phyloP scores from a whole-genome alignment of 257 asterid species.

The Knoxia roxburghii region DNA sequence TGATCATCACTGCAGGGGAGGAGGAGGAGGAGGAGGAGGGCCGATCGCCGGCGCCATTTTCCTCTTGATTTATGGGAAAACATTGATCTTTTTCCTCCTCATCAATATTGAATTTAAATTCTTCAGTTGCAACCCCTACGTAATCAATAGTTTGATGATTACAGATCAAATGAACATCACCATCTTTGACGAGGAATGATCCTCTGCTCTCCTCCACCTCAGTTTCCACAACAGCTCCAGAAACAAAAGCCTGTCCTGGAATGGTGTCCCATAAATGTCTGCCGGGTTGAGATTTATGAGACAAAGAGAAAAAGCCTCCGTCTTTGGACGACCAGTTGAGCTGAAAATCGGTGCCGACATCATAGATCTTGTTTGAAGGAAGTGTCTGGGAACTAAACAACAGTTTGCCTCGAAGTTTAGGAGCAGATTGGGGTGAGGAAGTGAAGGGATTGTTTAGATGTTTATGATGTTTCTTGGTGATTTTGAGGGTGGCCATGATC shows the following conservation, averaged over 20 bases:
- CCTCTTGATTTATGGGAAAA: slow-evolving; percentile 8
- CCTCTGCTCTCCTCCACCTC: slow-evolving; percentile 95
- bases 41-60: slow-evolving; percentile 6
- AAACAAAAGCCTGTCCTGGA: slow-evolving; percentile 81
- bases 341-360: slow-evolving; percentile 63
- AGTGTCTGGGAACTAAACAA: slow-evolving; percentile 33
- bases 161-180: slow-evolving; percentile 45
- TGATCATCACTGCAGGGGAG: slow-evolving; percentile 51
- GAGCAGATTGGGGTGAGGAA: slow-evolving; percentile 42
- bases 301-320: slow-evolving; percentile 66
- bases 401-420: slow-evolving; percentile 46
- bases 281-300: slow-evolving; percentile 46
- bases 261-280: slow-evolving; percentile 67
- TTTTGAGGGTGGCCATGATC: slow-evolving; percentile 52
- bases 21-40: too few relatives aligned
- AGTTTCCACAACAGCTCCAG: slow-evolving; percentile 76
- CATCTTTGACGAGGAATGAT: slow-evolving; percentile 68
- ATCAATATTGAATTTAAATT: slow-evolving; percentile 22
- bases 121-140: slow-evolving; percentile 31
- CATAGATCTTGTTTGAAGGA: slow-evolving; percentile 35
- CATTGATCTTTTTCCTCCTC: slow-evolving; percentile 26
- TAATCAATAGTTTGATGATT: slow-evolving; percentile 71
- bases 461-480: slow-evolving; percentile 71
- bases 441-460: slow-evolving; percentile 87
- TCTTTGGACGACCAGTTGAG: slow-evolving; percentile 53